phyloP scores from a whole-genome alignment of 2,329 filamentous ascomycete genomes.

The Alternaria sp. region DNA sequence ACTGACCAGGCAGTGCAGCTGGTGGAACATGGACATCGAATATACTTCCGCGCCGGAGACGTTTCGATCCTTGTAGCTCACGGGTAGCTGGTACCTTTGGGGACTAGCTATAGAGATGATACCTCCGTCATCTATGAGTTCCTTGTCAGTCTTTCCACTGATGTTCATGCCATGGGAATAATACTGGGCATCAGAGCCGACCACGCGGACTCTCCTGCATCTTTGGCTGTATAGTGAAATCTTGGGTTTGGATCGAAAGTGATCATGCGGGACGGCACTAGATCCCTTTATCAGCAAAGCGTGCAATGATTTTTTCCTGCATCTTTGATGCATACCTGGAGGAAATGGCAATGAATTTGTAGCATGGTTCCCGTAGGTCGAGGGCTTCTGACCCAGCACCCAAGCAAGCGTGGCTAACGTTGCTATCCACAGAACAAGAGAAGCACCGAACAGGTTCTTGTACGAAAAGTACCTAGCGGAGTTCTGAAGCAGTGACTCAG shows the following conservation, averaged over 20 bases:
- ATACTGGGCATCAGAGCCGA: conserved; percentile 10
- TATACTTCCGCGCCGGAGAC: conserved; percentile 10
- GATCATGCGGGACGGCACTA: conserved; percentile 9
- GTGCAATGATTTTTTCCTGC: neutral
- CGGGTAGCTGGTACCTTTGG: conserved; percentile 9
- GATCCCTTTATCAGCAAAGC: neutral
- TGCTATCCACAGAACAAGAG: conserved; percentile 4
- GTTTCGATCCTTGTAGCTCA: conserved; percentile 15
- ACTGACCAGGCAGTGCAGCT: conserved; percentile 16
- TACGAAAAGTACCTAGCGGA: neutral
- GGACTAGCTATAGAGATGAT: conserved; percentile 9
- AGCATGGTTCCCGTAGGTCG: neutral
- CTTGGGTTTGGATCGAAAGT: conserved; percentile 3
- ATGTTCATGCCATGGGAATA: neutral
- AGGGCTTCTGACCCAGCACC: neutral
- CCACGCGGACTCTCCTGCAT: conserved; percentile 11
- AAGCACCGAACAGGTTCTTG: conserved; percentile 1
- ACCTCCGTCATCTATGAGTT: conserved; percentile 5
- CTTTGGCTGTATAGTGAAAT: conserved; percentile 11
- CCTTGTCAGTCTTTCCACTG: neutral
- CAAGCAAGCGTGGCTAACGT: conserved; percentile 6
- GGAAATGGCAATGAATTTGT: conserved; percentile 5
- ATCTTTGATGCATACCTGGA: neutral
- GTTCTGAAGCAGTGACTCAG: neutral
- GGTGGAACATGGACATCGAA: conserved; percentile 16